Conservation (phyloP, 768 basidiomycete species). For the Auricularia sp. region DNA sequence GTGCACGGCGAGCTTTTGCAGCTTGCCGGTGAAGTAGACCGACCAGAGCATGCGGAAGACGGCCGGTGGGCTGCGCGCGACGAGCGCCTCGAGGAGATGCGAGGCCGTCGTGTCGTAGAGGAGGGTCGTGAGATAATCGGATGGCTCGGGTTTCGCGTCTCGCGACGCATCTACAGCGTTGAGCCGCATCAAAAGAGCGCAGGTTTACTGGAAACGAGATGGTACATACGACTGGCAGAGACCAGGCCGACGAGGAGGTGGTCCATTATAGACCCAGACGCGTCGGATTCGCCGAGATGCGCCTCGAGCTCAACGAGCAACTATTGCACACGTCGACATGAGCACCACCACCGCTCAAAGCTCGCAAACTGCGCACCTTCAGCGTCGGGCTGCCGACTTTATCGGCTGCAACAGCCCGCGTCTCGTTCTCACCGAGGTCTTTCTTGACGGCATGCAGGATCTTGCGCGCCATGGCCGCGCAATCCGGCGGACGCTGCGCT, state of each 20-base stretch:
- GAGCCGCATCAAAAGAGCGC: too few relatives aligned
- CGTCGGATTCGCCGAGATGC: constrained; percentile 45
- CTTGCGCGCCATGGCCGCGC: constrained; percentile 32
- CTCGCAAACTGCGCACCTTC: constrained; percentile 37
- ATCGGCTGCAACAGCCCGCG: constrained; percentile 63
- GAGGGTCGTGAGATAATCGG: constrained; percentile 73
- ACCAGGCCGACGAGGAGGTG: constrained; percentile 67
- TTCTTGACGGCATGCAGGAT: constrained; percentile 44
- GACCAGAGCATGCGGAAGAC: constrained; percentile 66
- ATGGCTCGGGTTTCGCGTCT: constrained; percentile 31
- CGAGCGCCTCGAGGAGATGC: constrained; percentile 77
- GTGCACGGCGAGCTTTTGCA: constrained; percentile 66
- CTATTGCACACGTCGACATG: constrained; percentile 27
- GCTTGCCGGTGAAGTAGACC: constrained; percentile 62
- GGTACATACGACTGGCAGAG: constrained; percentile 45
- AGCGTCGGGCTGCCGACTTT: constrained; percentile 70
- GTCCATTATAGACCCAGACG: constrained; percentile 70
- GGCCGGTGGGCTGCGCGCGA: constrained; percentile 46
- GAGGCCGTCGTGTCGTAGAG: constrained; percentile 83
- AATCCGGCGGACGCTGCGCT: constrained; percentile 33
- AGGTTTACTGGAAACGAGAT: too few relatives aligned
- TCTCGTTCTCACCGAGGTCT: constrained; percentile 55
- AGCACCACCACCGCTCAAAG: not conserved
- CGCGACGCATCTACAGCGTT: not conserved
- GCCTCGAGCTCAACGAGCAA: constrained; percentile 78